These are phyloP conservation scores for Pseudogymnoascus sp. DNA, from an alignment of 2,329 filamentous ascomycete genomes.

Conservation along the genomic window DNA sequence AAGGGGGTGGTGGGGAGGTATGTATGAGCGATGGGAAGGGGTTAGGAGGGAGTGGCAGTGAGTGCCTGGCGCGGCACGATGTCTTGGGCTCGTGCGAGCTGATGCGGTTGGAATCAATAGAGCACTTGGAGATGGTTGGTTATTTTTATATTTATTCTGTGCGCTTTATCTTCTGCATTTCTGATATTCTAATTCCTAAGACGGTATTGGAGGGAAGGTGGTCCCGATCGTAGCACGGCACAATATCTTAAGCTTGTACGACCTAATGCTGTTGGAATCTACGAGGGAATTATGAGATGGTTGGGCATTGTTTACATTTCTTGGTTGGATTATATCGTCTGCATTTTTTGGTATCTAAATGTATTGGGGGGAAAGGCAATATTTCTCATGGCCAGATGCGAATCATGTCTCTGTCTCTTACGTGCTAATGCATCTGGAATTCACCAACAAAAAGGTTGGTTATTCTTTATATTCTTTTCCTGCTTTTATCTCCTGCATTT, in stretches of 20 bases:
- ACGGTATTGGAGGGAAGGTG: not conserved
- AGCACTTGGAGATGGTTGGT: not conserved
- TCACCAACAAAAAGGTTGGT: not conserved
- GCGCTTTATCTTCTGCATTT: slow-evolving; percentile 1
- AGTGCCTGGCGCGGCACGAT: not conserved
- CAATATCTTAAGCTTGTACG: not conserved
- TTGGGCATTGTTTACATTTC: not conserved
- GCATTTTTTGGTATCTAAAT: not conserved
- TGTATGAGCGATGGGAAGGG: not conserved
- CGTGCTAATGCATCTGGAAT: not conserved
- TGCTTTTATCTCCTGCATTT: not conserved
- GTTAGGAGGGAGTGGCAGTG: not conserved
- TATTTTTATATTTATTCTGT: not conserved
- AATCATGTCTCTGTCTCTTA: not conserved
- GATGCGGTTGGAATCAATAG: not conserved
- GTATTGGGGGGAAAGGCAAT: not conserved
- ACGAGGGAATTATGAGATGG: not conserved
- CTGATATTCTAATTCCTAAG: not conserved
- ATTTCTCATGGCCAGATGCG: not conserved
- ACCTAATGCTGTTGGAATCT: not conserved
- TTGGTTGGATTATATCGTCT: not conserved
- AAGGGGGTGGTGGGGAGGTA: not conserved
- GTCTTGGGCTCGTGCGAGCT: not conserved
- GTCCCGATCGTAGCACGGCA: not conserved
- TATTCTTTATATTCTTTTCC: not conserved